These are phyloP conservation scores for Misopates orontium DNA, from an alignment of 257 asterid species.

Conservation along the genomic window DNA sequence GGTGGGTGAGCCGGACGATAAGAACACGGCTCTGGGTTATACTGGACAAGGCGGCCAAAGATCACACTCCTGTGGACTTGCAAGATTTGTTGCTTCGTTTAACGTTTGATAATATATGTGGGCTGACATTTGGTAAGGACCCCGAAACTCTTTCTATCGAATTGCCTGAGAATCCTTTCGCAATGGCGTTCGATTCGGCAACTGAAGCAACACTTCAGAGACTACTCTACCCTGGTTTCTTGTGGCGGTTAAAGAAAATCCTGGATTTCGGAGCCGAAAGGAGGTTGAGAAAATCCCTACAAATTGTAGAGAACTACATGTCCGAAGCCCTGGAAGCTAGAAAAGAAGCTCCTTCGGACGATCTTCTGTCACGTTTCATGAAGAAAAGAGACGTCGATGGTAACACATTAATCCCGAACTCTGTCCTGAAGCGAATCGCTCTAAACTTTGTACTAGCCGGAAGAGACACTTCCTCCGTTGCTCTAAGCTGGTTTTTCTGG, in stretches of 20 bases:
- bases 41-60: slow-evolving; percentile 58
- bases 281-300: slow-evolving; percentile 47
- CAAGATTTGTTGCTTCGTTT: slow-evolving; percentile 71
- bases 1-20: slow-evolving; percentile 91
- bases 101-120: slow-evolving; percentile 83
- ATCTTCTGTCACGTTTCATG: slow-evolving; percentile 74
- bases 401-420: slow-evolving; percentile 41
- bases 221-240: slow-evolving; percentile 61
- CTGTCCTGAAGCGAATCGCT: slow-evolving; percentile 68
- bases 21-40: slow-evolving; percentile 72
- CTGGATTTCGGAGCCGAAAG: slow-evolving; percentile 57
- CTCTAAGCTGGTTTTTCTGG: slow-evolving; percentile 91
- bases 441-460: slow-evolving; percentile 84
- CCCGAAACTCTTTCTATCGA: slow-evolving; percentile 77
- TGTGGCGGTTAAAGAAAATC: slow-evolving; percentile 71
- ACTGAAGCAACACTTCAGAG: slow-evolving; percentile 84
- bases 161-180: slow-evolving; percentile 70
- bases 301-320: slow-evolving; percentile 70
- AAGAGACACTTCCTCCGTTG: slow-evolving; percentile 84
- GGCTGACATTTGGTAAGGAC: slow-evolving; percentile 81
- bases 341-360: slow-evolving; percentile 65
- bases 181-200: slow-evolving; percentile 77
- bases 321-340: slow-evolving; percentile 67
- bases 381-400: slow-evolving; percentile 66
- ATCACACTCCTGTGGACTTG: slow-evolving; percentile 51